Evolutionary conservation across 768 basidiomycete genomes (phyloP).

Genomic region (Kwoniella botswanensis): DNA sequence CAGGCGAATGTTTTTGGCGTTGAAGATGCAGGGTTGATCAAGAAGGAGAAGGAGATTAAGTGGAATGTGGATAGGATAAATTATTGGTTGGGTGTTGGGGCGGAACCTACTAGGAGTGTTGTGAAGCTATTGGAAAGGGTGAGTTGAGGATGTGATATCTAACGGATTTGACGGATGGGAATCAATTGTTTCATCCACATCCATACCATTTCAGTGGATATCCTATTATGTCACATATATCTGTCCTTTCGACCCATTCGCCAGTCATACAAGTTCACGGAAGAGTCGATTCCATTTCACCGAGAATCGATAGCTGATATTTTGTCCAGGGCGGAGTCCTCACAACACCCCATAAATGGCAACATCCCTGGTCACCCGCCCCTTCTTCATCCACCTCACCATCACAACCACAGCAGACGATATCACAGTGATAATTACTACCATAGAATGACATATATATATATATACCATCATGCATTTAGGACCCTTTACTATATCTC

Average conservation of each 20-base stretch:
- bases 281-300: background rate
- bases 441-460: background rate
- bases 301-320: background rate
- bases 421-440: slow-evolving; percentile 1
- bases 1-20: slow-evolving; percentile 59
- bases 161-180: too few relatives aligned
- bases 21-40: slow-evolving; percentile 51
- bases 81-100: slow-evolving; percentile 87
- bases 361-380: slow-evolving; percentile 40
- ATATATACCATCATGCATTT: slow-evolving; percentile 1
- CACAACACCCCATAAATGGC: slow-evolving; percentile 50
- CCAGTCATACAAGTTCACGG: too few relatives aligned
- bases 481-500: background rate
- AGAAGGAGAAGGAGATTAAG: slow-evolving; percentile 69
- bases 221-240: too few relatives aligned
- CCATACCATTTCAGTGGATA: too few relatives aligned
- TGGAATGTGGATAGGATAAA: slow-evolving; percentile 91
- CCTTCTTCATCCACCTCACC: slow-evolving; percentile 16
- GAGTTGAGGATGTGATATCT: slow-evolving; percentile 52
- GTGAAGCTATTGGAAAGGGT: slow-evolving; percentile 79
- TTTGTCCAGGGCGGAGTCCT: slow-evolving; percentile 44
- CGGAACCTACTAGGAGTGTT: slow-evolving; percentile 77
- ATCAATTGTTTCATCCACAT: too few relatives aligned
- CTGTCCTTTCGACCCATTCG: background rate
- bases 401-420: slow-evolving; percentile 14